Conservation (phyloP, 1,284 basidiomycete species). For the Irpex rosettiformis region DNA sequence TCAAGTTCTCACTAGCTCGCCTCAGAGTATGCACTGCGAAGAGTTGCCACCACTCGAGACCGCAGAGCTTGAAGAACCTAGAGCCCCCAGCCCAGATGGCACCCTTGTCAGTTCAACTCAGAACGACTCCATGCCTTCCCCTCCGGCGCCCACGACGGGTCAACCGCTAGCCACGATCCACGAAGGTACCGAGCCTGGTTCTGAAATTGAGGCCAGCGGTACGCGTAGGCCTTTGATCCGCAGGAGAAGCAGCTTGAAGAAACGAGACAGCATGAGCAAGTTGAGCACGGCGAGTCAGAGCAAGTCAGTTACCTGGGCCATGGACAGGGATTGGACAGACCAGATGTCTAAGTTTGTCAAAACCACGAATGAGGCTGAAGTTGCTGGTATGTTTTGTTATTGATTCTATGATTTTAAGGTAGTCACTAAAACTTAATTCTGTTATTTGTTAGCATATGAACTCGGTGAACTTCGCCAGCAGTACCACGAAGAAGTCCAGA, state of each 20-base stretch:
- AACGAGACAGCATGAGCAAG: conserved; percentile 38
- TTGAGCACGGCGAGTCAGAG: conserved; percentile 50
- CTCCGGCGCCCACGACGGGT: conserved; percentile 22
- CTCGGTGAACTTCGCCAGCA: conserved; percentile 52
- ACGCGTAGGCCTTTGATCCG: conserved; percentile 36
- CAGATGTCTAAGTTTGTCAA: conserved; percentile 54
- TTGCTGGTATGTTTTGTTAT: conserved; percentile 42
- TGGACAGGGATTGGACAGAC: conserved; percentile 54
- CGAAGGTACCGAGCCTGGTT: conserved; percentile 20
- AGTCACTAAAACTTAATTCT: background rate
- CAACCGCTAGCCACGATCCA: conserved; percentile 29
- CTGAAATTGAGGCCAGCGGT: conserved; percentile 11
- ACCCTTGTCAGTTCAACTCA: conserved; percentile 15
- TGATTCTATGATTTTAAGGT: background rate
- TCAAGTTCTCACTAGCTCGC: conserved; percentile 12
- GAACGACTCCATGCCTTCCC: conserved; percentile 18
- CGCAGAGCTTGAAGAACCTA: background rate
- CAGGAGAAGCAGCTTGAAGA: conserved; percentile 61
- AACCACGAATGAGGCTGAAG: conserved; percentile 49
- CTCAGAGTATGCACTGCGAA: conserved; percentile 8
- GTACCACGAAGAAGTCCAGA: conserved; percentile 57
- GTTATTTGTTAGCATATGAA: conserved; percentile 39
- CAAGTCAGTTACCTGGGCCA: conserved; percentile 75
- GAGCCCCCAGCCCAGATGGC: conserved; percentile 7
- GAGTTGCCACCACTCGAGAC: background rate